Base-by-base conservation (phyloP, 2,329 filamentous ascomycete genomes). In the Phaeosphaeriaceae sp. region DNA sequence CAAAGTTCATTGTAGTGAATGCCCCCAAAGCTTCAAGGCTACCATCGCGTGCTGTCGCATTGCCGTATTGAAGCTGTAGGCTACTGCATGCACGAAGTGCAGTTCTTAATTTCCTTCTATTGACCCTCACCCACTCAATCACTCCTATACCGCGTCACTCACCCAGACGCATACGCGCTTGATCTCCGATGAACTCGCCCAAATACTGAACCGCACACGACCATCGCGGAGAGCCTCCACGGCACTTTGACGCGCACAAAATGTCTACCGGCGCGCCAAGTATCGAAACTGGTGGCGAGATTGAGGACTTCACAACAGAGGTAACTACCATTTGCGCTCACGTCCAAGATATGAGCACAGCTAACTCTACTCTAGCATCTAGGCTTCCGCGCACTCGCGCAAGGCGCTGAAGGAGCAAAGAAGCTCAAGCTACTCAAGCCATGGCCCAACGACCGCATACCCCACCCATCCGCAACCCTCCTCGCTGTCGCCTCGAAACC, bases 291-390 rank as follows among this genome's bases (percentile, higher is more conserved):
- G 91, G 90, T 44, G 83, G 86, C 50, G 88, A 92, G 71, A 83
- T 97, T 54, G 84, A 88, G 66, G 89, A 93, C 65, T 90, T 97
- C 67, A 87, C 89, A 76, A 94, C 93, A 65, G 92, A 97, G 84
- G 91, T 92, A 80, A 51, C 60, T 53, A 61, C 44, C 48, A 47
- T 24, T 36, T 36, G 40, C 40, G 19, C 46, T 22, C 36, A 48
- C 19, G 17, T 36, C 13, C 22, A 25, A 7, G 2, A 11, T 3
- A n/a, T 19, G n/a, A 25, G 20, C 41, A 42, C 11, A 47, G 56
- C 63, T 72, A 53, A 70, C 51, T 10, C 2, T 1, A n/a, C 3
- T 41, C 36, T 60, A 79, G 91, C 85, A 86, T 66, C 82, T 99
- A 49, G 92, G 92, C 5, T 98, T 99, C 78, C 86, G 90, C 65